Base-by-base conservation (phyloP, 2,329 filamentous ascomycete genomes). In the Hirsutella thompsonii region DNA sequence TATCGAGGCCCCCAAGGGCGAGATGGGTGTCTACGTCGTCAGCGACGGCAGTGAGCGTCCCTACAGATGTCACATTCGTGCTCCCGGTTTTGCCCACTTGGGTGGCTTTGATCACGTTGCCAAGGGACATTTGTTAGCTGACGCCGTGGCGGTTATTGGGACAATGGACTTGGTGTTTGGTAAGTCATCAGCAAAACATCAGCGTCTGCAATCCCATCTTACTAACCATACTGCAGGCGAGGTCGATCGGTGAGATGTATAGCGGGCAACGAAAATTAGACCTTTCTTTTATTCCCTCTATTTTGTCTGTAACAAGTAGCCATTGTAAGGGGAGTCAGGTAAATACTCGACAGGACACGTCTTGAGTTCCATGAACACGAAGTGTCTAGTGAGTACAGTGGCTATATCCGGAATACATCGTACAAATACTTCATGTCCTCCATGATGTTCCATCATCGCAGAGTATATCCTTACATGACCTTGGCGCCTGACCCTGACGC, bases 1-100 rank as follows among this genome's bases (percentile, higher is more conserved):
- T 47, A 98, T 98, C 49, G 92, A 98, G 72, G 92, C 93, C n/a
- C 92, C 92, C 46, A 98, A 98, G 81, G 92, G 92, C 55, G 92
- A 98, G 71, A 98, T 98, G 92, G 92, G 83, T 61, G 92, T 98
- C 36, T 98, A 83, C 61, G 69, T 98, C 39, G 92, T 98, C 56
- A 94, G 85, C 59, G 92, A 98, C 59, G 92, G 92, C 48, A 92
- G 81, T 60, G 92, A 98, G 75, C 75, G 92, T 57, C 92, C 92
- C 37, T 98, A 98, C 70, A 77, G 93, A 57, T 95, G 92, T 68
- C 93, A 95, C 71, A 95, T 98, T 55, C 81, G 92, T 54, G 90
- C 93, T 30, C 92, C 92, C 44, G 92, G 92, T 47, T 98, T 98
- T 57, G 92, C 92, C 48, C 93, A 98, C 67, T 67, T 98, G 63